A percentile compares a stretch with the other conserved stretches of the same genome.
phyloP scores from a whole-genome alignment of 1,139 yeast species.

The Kodamaea sp. region DNA sequence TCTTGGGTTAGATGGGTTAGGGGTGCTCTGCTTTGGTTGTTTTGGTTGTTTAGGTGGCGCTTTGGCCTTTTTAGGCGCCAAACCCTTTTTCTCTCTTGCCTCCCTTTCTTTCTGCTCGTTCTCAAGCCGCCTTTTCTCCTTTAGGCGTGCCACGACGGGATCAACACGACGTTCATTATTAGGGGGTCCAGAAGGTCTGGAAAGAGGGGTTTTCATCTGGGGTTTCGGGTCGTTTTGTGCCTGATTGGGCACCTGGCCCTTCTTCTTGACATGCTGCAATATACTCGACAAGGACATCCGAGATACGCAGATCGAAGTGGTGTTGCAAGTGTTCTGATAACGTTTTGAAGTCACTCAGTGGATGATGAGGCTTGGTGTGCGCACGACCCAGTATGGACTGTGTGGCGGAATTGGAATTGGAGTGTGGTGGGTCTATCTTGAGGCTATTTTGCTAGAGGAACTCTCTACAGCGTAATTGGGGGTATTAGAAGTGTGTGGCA shows the following conservation, averaged over 20 bases:
- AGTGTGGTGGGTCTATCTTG: too few relatives aligned
- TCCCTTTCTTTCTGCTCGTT: slow-evolving; percentile 44
- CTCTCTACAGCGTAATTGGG: too few relatives aligned
- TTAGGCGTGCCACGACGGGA: slow-evolving; percentile 60
- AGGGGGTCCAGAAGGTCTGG: neutral
- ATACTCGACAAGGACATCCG: slow-evolving; percentile 29
- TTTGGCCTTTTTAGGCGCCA: slow-evolving; percentile 24
- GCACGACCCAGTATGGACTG: neutral
- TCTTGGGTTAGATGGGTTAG: slow-evolving; percentile 3
- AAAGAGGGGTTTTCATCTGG: neutral
- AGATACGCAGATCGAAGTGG: too few relatives aligned
- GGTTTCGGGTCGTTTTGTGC: neutral
- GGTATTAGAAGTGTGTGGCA: too few relatives aligned
- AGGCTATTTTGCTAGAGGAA: too few relatives aligned
- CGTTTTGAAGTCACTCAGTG: too few relatives aligned
- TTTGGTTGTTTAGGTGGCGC: slow-evolving; percentile 9
- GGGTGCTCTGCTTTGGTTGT: slow-evolving; percentile 8
- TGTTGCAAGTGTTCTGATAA: too few relatives aligned
- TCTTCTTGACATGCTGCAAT: slow-evolving; percentile 31
- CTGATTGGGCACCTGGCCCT: slow-evolving; percentile 24
- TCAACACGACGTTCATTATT: slow-evolving; percentile 28
- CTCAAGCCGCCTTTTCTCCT: slow-evolving; percentile 64
- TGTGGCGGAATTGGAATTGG: too few relatives aligned
- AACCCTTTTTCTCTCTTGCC: slow-evolving; percentile 34
- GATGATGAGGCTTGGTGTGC: too few relatives aligned